Evolutionary conservation across 1,284 basidiomycete species (phyloP).

Genomic region (Trichosporon sp.): DNA sequence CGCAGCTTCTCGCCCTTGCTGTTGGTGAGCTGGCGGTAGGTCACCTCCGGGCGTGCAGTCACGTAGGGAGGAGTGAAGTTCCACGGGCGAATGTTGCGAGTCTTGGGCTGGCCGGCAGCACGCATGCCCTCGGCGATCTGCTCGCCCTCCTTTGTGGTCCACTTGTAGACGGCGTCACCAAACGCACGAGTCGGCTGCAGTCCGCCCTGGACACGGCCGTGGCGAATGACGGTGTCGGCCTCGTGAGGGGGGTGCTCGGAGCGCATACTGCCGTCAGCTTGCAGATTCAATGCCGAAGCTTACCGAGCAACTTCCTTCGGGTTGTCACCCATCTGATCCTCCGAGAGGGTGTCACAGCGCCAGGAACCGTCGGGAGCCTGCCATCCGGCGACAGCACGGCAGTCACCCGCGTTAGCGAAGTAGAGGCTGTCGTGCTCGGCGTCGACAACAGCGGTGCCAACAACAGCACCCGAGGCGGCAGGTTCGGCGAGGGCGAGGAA

Average conservation of each 20-base stretch:
- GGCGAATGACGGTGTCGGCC: constrained; percentile 69
- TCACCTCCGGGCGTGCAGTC: constrained; percentile 81
- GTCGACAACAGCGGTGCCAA: constrained; percentile 77
- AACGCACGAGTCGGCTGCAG: constrained; percentile 85
- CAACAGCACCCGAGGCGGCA: constrained; percentile 77
- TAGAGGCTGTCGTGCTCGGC: constrained; percentile 73
- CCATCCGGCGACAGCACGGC: constrained; percentile 89
- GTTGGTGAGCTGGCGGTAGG: constrained; percentile 59
- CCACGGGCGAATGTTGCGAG: constrained; percentile 59
- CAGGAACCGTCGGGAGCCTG: constrained; percentile 55
- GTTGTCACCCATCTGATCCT: constrained; percentile 94
- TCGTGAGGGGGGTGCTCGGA: constrained; percentile 84
- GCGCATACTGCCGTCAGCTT: constrained; percentile 58
- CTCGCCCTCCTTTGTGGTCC: constrained; percentile 60
- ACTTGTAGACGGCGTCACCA: constrained; percentile 91
- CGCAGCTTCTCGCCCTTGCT: constrained; percentile 49
- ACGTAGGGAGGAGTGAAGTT: constrained; percentile 93
- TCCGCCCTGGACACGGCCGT: constrained; percentile 84
- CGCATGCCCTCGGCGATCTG: constrained; percentile 59
- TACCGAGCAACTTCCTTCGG: constrained; percentile 61
- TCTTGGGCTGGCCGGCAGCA: constrained; percentile 32
- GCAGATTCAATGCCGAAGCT: constrained; percentile 5
- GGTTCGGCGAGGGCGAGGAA: constrained; percentile 64
- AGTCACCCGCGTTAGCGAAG: constrained; percentile 88
- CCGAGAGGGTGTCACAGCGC: constrained; percentile 80